Evolutionary conservation across 169 alveolate genomes (phyloP).

Genomic region (Eimeria necatrix): DNA sequence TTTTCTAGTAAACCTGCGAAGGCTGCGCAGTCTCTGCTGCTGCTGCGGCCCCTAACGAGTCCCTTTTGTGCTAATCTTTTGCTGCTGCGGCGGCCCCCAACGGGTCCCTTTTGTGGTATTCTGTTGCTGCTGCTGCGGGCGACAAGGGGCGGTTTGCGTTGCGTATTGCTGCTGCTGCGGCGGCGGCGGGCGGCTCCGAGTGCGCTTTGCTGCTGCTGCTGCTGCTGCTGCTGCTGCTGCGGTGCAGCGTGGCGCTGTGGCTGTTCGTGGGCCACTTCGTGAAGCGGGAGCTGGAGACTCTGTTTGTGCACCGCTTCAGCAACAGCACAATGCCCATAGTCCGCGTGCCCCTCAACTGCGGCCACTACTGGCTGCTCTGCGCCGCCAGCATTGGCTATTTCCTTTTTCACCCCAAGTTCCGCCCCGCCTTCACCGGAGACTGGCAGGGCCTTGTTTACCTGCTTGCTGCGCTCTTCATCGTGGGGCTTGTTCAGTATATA

Average conservation of each 20-base stretch:
- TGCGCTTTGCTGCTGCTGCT: background rate
- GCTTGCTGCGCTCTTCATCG: conserved; percentile 84
- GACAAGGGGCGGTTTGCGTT: no score
- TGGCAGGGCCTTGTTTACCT: conserved; percentile 82
- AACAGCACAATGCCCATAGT: conserved; percentile 98
- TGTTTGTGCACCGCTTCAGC: conserved; percentile 97
- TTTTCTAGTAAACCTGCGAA: no score
- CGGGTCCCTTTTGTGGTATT: no score
- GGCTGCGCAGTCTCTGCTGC: no score
- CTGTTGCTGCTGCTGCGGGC: background rate
- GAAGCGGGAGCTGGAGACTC: conserved; percentile 98
- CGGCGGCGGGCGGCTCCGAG: background rate
- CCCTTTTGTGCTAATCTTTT: no score
- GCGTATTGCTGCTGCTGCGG: no score
- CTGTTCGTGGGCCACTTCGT: conserved; percentile 96
- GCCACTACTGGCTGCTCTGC: conserved; percentile 97
- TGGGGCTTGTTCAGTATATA: background rate
- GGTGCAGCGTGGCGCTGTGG: conserved; percentile 89
- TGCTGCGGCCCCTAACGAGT: no score
- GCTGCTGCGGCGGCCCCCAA: no score
- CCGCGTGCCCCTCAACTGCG: conserved; percentile 96
- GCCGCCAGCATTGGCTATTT: conserved; percentile 95
- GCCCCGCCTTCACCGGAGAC: conserved; percentile 85
- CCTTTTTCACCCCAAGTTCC: conserved; percentile 96
- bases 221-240: background rate